Percentiles rank a stretch among this genome's conserved stretches.
Evolutionary conservation across 176 grass and related monocot species (phyloP).

Genomic region (Carex pumila): DNA sequence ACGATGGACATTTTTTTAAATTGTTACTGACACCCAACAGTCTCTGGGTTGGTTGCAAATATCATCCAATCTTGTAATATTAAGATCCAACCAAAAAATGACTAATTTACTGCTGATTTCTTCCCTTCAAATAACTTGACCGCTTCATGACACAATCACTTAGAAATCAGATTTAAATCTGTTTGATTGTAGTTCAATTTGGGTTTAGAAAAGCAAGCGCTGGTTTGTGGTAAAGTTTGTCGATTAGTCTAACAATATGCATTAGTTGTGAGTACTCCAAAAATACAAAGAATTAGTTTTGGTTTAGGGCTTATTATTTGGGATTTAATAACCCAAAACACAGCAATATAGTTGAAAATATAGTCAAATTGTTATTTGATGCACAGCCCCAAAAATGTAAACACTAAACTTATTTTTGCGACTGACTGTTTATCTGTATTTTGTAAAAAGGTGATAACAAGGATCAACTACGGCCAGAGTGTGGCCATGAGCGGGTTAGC

Average conservation of each 20-base stretch:
- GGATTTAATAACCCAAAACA: background rate
- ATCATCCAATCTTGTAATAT: background rate
- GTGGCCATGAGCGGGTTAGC: constrained; percentile 66
- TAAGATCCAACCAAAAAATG: background rate
- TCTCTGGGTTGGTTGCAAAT: background rate
- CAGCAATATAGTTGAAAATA: background rate
- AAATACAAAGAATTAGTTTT: background rate
- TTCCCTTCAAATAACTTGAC: background rate
- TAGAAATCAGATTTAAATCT: background rate
- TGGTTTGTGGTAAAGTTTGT: background rate
- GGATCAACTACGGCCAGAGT: constrained; percentile 92
- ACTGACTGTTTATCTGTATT: background rate
- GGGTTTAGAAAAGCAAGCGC: background rate
- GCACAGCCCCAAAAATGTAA: no score
- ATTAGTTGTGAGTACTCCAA: background rate
- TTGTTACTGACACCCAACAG: background rate
- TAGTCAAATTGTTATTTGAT: background rate
- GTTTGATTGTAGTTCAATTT: background rate
- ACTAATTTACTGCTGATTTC: background rate
- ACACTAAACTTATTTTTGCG: background rate
- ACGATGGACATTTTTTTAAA: background rate
- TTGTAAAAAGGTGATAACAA: constrained; percentile 72
- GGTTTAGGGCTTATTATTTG: background rate
- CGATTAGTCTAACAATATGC: background rate
- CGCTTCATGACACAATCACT: background rate